A percentile compares a stretch with the other conserved stretches of the same genome.
These are phyloP conservation scores for Auriscalpium vulgare DNA, from an alignment of 768 basidiomycete genomes.

Conservation along the genomic window DNA sequence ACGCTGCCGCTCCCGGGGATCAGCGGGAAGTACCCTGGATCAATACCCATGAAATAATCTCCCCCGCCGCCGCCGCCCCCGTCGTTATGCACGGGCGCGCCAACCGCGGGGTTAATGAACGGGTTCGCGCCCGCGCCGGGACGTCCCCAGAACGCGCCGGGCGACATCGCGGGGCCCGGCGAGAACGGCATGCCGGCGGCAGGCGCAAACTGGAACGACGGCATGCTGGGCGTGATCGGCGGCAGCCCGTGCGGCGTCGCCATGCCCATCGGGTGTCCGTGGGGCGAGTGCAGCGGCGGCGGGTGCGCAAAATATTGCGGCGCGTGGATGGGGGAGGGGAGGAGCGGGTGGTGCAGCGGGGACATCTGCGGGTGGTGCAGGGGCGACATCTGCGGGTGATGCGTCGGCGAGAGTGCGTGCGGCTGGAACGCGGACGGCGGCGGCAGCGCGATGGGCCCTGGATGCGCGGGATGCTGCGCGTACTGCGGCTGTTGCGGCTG, in stretches of 20 bases:
- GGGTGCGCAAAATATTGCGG: constrained; percentile 14
- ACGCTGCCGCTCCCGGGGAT: constrained; percentile 17
- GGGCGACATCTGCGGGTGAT: neutral
- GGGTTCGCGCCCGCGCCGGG: constrained; percentile 34
- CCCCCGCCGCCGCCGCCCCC: constrained; percentile 16
- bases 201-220: constrained; percentile 79
- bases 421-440: constrained; percentile 42
- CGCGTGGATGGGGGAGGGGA: constrained; percentile 33
- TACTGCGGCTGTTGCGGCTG: constrained; percentile 13
- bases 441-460: constrained; percentile 63
- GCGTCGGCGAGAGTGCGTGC: constrained; percentile 18
- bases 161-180: constrained; percentile 64
- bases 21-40: constrained; percentile 36
- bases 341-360: constrained; percentile 22
- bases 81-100: constrained; percentile 41
- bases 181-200: constrained; percentile 45
- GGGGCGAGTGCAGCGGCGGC: constrained; percentile 20
- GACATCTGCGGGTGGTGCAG: constrained; percentile 25
- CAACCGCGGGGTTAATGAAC: constrained; percentile 52
- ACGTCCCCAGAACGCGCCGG: constrained; percentile 67
- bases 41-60: constrained; percentile 29
- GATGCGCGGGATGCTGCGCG: constrained; percentile 43
- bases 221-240: constrained; percentile 96
- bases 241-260: constrained; percentile 79
- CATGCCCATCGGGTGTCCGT: constrained; percentile 22